These are phyloP conservation scores for Aegle marmelos DNA, from an alignment of 345 rosid genomes.

Conservation along the genomic window DNA sequence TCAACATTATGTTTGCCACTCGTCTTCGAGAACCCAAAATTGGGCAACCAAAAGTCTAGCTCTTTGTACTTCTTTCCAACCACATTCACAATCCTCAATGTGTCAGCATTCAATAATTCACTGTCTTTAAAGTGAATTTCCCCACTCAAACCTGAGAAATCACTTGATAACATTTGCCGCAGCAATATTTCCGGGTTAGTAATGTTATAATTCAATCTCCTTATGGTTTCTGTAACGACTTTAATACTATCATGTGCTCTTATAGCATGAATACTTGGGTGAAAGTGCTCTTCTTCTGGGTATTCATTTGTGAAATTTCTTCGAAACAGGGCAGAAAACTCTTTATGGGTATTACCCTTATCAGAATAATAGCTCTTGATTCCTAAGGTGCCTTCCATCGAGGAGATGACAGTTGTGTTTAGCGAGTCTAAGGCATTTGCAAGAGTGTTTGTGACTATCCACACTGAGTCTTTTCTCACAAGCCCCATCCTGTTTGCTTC, in stretches of 20 bases:
- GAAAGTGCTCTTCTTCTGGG: constrained; percentile 13
- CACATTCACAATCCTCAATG: constrained; percentile 26
- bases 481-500: constrained; percentile 32
- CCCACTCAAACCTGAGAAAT: constrained; percentile 35
- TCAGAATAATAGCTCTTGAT: constrained; percentile 19
- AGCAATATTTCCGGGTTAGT: constrained; percentile 5
- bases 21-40: constrained; percentile 21
- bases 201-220: not conserved
- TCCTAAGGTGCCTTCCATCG: constrained; percentile 41
- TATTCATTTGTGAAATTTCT: constrained; percentile 9
- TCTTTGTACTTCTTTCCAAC: constrained; percentile 33
- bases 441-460: constrained; percentile 31
- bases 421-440: constrained; percentile 21
- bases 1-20: not conserved
- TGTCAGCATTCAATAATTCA: not conserved
- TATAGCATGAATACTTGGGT: constrained; percentile 28
- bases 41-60: constrained; percentile 27
- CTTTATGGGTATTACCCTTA: not conserved
- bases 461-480: constrained; percentile 25
- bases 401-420: constrained; percentile 21
- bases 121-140: constrained; percentile 22
- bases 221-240: not conserved
- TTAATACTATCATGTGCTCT: constrained; percentile 34
- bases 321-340: constrained; percentile 21
- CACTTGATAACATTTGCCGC: constrained; percentile 4